Evolutionary conservation across 306 rosid species (phyloP).

Genomic region (Quercus rubra): DNA sequence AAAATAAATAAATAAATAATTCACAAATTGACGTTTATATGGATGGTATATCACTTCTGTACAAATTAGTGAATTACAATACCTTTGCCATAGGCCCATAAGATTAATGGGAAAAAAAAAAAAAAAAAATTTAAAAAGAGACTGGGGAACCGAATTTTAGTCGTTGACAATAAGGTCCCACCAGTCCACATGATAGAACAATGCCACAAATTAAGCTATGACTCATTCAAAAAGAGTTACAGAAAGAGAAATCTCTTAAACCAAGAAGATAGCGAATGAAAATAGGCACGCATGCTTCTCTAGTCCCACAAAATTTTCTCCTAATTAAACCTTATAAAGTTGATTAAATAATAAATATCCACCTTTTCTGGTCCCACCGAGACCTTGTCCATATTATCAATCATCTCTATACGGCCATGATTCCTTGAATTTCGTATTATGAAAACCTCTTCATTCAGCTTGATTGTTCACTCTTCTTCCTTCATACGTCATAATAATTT

Average conservation of each 20-base stretch:
- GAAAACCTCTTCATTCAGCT: not conserved
- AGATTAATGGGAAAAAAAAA: not conserved
- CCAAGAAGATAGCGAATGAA: constrained; percentile 23
- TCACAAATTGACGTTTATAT: too few relatives aligned
- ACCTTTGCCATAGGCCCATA: not conserved
- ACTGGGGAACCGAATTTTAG: not conserved
- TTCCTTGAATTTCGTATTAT: not conserved
- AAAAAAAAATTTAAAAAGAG: not conserved
- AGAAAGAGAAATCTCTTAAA: constrained; percentile 17
- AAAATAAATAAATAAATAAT: too few relatives aligned
- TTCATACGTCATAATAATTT: too few relatives aligned
- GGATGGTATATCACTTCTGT: too few relatives aligned
- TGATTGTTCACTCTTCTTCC: too few relatives aligned
- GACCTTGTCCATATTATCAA: not conserved
- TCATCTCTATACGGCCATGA: not conserved
- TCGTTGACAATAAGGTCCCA: constrained; percentile 24
- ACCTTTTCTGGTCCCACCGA: not conserved
- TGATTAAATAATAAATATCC: not conserved
- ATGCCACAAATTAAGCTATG: constrained; percentile 2
- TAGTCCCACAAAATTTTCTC: too few relatives aligned
- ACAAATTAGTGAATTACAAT: too few relatives aligned
- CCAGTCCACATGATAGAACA: constrained; percentile 1
- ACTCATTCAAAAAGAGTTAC: constrained; percentile 12
- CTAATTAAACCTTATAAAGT: not conserved
- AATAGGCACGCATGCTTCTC: constrained; percentile 13